Evolutionary conservation across 495 filamentous ascomycete species (phyloP).

Genomic region (Lasiosphaeris hirsuta): DNA sequence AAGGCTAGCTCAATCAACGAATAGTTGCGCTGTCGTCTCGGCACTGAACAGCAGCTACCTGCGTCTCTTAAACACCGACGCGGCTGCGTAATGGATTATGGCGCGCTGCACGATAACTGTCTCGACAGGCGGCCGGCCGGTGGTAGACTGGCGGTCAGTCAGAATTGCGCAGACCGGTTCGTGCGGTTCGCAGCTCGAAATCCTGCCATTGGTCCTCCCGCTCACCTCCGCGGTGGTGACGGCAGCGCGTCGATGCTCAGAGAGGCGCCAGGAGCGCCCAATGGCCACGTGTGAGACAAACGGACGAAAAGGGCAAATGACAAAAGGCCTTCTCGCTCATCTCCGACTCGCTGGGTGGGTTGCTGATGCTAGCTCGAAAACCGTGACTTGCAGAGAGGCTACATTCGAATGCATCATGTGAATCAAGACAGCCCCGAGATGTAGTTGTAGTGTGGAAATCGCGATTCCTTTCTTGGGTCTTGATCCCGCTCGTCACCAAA

Average conservation of each 20-base stretch:
- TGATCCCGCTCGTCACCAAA: too few species aligned
- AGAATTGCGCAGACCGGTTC: background rate
- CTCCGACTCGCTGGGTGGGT: background rate
- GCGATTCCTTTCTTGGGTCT: too few species aligned
- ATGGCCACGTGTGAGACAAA: conserved; percentile 17
- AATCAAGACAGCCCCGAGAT: too few species aligned
- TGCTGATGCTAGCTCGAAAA: background rate
- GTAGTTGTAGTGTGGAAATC: too few species aligned
- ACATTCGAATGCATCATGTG: too few species aligned
- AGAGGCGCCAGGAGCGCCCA: background rate
- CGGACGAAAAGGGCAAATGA: background rate
- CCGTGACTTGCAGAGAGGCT: too few species aligned
- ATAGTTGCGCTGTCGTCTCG: too few species aligned
- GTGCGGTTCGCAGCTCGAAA: background rate
- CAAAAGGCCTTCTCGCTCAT: background rate
- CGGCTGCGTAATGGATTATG: background rate
- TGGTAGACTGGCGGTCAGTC: background rate
- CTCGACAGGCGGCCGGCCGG: background rate
- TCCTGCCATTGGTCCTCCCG: conserved; percentile 4
- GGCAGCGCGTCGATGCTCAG: background rate
- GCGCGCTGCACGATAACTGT: background rate
- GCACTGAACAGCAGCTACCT: too few species aligned
- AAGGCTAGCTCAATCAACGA: background rate
- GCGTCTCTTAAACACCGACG: too few species aligned
- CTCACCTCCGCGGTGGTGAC: conserved; percentile 2